Evolutionary conservation across 2,329 filamentous ascomycete genomes (phyloP).

Genomic region (Fusarium tuaranense): DNA sequence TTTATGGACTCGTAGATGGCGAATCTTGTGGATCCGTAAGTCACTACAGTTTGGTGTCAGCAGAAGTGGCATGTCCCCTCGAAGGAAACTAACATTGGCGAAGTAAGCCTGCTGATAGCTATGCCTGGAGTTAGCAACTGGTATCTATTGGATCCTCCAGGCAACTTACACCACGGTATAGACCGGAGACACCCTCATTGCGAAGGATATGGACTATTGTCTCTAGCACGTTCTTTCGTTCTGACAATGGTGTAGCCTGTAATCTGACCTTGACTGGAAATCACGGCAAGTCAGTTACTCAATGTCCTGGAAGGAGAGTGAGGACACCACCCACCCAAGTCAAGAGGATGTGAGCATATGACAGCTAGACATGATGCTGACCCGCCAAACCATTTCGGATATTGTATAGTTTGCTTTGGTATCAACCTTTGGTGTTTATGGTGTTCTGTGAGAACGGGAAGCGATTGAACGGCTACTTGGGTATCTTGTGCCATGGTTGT

Average conservation of each 20-base stretch:
- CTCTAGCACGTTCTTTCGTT: conserved; percentile 9
- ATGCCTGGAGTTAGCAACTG: neutral
- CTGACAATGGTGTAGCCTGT: conserved; percentile 10
- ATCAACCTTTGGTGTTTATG: neutral
- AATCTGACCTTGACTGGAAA: conserved; percentile 24
- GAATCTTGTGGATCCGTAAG: conserved; percentile 25
- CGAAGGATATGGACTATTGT: conserved; percentile 15
- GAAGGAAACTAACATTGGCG: conserved; percentile 9
- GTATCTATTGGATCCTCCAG: neutral
- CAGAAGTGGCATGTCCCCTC: fast-evolving
- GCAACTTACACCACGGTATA: conserved; percentile 16
- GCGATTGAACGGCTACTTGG: neutral
- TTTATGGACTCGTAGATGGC: conserved; percentile 29
- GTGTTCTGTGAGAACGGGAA: neutral
- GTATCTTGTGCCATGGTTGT: neutral
- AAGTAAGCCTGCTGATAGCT: conserved; percentile 22
- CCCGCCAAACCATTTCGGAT: conserved; percentile 28
- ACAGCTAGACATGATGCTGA: conserved; percentile 30
- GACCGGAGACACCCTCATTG: conserved; percentile 10
- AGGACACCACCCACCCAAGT: conserved; percentile 8
- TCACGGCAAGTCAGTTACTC: neutral
- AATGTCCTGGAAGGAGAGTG: neutral
- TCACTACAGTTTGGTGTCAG: neutral
- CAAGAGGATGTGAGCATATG: conserved; percentile 23
- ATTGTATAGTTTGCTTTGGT: conserved; percentile 1